These are phyloP conservation scores for Candida corydali DNA, from an alignment of 805 yeast species.

Conservation along the genomic window DNA sequence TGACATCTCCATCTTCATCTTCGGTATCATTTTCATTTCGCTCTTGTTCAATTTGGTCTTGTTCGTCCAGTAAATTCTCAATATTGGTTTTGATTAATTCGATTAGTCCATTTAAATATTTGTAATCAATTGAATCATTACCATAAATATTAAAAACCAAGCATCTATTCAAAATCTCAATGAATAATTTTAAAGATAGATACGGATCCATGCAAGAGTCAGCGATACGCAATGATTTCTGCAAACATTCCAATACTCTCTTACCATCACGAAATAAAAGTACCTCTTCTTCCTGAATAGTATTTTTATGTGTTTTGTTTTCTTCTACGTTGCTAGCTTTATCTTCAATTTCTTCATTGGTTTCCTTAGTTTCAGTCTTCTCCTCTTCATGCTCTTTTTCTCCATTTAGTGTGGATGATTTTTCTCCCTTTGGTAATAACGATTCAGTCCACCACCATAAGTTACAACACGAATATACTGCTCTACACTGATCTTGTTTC, in stretches of 20 bases:
- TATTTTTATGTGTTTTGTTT: conserved; percentile 34
- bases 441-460: conserved; percentile 87
- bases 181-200: conserved; percentile 75
- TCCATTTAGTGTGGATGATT: conserved; percentile 23
- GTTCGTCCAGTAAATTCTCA: conserved; percentile 36
- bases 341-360: conserved; percentile 5
- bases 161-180: conserved; percentile 85
- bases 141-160: conserved; percentile 83
- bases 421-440: conserved; percentile 21
- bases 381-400: conserved; percentile 17
- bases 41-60: conserved; percentile 5
- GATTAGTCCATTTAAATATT: conserved; percentile 80
- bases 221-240: conserved; percentile 82
- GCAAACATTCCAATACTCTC: conserved; percentile 86
- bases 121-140: conserved; percentile 60
- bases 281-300: conserved; percentile 10
- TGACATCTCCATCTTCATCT: conserved; percentile 7
- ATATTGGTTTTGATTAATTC: conserved; percentile 72
- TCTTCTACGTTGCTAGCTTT: conserved; percentile 6
- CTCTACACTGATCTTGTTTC: conserved; percentile 92
- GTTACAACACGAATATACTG: conserved; percentile 84
- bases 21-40: conserved; percentile 6
- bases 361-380: conserved; percentile 15
- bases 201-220: conserved; percentile 86
- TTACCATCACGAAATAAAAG: conserved; percentile 45